phyloP scores from a whole-genome alignment of 306 rosid species.

The Fragaria iinumae region DNA sequence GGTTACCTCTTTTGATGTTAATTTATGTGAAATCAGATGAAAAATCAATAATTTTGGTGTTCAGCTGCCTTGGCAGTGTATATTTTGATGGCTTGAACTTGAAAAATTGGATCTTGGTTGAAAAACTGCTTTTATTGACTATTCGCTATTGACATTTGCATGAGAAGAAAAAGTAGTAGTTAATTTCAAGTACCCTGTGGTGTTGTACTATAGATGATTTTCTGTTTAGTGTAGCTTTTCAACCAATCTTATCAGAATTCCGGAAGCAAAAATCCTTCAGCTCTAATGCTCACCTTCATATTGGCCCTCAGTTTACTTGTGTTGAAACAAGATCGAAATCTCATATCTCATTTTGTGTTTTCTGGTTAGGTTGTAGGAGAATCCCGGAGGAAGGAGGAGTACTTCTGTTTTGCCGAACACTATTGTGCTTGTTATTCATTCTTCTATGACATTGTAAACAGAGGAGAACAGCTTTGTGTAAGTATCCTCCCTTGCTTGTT shows the following conservation, averaged over 20 bases:
- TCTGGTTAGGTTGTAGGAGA: constrained; percentile 69
- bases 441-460: constrained; percentile 78
- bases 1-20: background rate
- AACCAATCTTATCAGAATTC: background rate
- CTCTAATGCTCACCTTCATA: background rate
- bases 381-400: constrained; percentile 77
- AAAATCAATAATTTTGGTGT: background rate
- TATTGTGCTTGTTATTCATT: constrained; percentile 86
- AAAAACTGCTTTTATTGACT: background rate
- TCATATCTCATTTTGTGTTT: background rate
- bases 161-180: background rate
- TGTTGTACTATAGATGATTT: background rate
- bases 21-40: background rate
- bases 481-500: constrained; percentile 32
- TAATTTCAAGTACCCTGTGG: background rate
- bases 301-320: background rate
- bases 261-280: background rate
- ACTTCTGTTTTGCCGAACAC: constrained; percentile 70
- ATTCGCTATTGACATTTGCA: background rate
- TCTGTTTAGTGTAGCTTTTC: background rate
- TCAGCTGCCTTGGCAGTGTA: background rate
- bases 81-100: background rate
- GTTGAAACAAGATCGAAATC: background rate
- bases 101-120: background rate
- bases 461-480: constrained; percentile 89